These are phyloP conservation scores for Phytophthora boehmeriae DNA, from an alignment of 352 stramenopile species.

Conservation along the genomic window DNA sequence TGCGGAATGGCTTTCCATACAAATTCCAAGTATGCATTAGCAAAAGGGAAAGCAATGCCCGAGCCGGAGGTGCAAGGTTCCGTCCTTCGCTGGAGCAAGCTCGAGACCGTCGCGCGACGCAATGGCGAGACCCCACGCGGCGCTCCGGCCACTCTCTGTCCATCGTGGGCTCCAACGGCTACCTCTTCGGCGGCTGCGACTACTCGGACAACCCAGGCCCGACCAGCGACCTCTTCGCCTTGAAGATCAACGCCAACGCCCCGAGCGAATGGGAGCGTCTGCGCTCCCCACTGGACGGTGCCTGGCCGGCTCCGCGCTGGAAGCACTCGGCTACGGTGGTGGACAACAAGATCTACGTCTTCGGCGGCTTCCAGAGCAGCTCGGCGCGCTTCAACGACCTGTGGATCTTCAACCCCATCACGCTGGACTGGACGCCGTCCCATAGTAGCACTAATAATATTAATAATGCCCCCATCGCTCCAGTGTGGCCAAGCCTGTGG, in stretches of 20 bases:
- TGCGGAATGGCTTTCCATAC: not conserved
- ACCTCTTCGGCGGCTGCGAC: slow-evolving; percentile 94
- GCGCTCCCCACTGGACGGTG: slow-evolving; percentile 32
- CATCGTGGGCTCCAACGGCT: slow-evolving; percentile 87
- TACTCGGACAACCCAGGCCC: slow-evolving; percentile 88
- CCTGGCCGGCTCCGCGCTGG: slow-evolving; percentile 68
- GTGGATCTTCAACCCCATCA: slow-evolving; percentile 96
- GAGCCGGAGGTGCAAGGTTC: slow-evolving; percentile 11
- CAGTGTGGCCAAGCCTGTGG: slow-evolving; percentile 26
- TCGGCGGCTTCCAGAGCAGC: slow-evolving; percentile 94
- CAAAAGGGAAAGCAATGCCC: slow-evolving; percentile 7
- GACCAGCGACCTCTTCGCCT: slow-evolving; percentile 94
- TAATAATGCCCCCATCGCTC: slow-evolving; percentile 29
- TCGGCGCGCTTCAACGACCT: slow-evolving; percentile 93
- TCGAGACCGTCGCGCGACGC: slow-evolving; percentile 56
- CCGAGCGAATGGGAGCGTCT: slow-evolving; percentile 81
- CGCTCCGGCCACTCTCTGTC: slow-evolving; percentile 94
- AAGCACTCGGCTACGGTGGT: slow-evolving; percentile 92
- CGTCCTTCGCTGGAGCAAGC: slow-evolving; percentile 58
- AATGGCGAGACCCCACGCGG: slow-evolving; percentile 88
- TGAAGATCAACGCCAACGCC: slow-evolving; percentile 82
- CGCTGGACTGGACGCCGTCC: slow-evolving; percentile 89
- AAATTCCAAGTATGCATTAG: slow-evolving; percentile 16
- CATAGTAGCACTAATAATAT: slow-evolving; percentile 32
- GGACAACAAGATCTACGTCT: slow-evolving; percentile 92